Conservation (phyloP, 2,329 filamentous ascomycete genomes). For the Elsinoe batatas region DNA sequence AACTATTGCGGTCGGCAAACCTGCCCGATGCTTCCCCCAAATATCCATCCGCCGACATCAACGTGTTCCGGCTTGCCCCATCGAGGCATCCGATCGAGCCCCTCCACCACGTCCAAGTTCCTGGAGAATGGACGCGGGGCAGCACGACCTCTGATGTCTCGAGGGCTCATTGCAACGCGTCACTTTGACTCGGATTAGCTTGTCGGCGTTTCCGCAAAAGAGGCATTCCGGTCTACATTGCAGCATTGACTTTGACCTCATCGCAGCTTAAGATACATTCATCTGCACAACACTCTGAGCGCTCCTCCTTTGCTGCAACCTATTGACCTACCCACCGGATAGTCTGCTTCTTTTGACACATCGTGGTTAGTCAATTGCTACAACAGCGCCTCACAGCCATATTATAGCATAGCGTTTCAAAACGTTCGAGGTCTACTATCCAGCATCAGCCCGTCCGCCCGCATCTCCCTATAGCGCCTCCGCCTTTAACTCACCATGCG, state of each 20-base stretch:
- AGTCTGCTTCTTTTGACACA: too few relatives aligned
- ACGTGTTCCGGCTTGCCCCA: background rate
- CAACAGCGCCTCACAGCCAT: background rate
- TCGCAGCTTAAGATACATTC: background rate
- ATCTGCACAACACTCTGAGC: too few relatives aligned
- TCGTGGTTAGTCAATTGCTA: too few relatives aligned
- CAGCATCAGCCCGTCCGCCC: background rate
- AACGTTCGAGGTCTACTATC: too few relatives aligned
- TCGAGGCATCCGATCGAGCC: background rate
- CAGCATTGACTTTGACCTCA: background rate
- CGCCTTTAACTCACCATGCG: background rate
- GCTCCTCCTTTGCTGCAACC: too few relatives aligned
- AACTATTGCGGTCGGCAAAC: background rate
- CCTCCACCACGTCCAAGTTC: background rate
- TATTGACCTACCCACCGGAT: too few relatives aligned
- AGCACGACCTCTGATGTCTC: background rate
- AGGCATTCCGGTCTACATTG: background rate
- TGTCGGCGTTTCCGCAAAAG: background rate
- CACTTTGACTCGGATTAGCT: background rate
- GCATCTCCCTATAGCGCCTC: background rate
- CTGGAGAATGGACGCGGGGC: slow-evolving; percentile 4
- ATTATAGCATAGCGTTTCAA: background rate
- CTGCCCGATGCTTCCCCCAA: background rate
- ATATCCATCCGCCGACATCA: background rate
- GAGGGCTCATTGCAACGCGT: background rate